phyloP scores from a whole-genome alignment of 2,329 filamentous ascomycete species.

The Phaeomoniella chlamydospora region DNA sequence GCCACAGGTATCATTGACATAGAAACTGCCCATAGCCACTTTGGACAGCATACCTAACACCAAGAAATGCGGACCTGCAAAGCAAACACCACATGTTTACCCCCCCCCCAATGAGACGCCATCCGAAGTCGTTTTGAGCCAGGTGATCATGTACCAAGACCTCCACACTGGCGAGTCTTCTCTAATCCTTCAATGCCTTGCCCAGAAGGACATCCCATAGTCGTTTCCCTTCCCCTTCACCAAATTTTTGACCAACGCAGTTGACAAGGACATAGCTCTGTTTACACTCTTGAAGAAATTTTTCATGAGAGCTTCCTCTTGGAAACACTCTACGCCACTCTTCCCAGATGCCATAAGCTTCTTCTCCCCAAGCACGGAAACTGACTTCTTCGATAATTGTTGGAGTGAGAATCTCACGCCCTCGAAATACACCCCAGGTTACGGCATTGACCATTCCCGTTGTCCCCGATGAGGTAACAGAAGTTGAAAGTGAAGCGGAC shows the following conservation, averaged over 20 bases:
- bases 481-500: constrained; percentile 34
- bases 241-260: constrained; percentile 31
- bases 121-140: too few relatives aligned
- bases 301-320: constrained; percentile 55
- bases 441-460: constrained; percentile 69
- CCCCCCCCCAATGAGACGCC: too few relatives aligned
- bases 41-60: too few relatives aligned
- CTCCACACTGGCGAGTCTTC: neutral
- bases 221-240: constrained; percentile 18
- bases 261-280: constrained; percentile 80
- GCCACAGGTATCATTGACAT: too few relatives aligned
- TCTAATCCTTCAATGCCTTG: neutral
- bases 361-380: constrained; percentile 86
- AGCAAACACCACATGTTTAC: too few relatives aligned
- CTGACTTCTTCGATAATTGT: constrained; percentile 94
- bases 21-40: too few relatives aligned
- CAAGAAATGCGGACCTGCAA: too few relatives aligned
- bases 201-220: constrained; percentile 11
- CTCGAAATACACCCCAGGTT: constrained; percentile 90
- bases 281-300: constrained; percentile 52
- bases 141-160: too few relatives aligned
- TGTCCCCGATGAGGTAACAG: constrained; percentile 10
- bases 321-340: constrained; percentile 88
- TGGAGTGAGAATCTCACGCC: constrained; percentile 89
- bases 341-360: constrained; percentile 88